Evolutionary conservation across 2,329 filamentous ascomycete species (phyloP).

Genomic region (Davidsoniella neocaledoniae): DNA sequence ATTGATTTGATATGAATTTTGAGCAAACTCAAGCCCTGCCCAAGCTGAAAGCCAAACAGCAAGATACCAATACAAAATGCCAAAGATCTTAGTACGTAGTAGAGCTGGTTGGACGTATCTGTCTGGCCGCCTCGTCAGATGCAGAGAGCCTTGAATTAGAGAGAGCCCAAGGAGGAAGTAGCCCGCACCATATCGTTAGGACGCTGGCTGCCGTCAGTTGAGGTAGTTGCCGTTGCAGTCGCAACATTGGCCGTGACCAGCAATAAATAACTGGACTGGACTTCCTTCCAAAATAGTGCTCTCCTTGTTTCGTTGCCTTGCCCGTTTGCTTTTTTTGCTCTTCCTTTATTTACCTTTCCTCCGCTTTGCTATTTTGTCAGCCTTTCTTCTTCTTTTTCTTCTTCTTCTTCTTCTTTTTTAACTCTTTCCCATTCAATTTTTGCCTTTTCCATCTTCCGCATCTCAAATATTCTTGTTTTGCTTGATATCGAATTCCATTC

Average conservation of each 20-base stretch:
- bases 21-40: too few relatives aligned
- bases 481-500: not conserved
- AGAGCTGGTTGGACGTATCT: too few relatives aligned
- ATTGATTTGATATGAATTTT: too few relatives aligned
- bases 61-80: too few relatives aligned
- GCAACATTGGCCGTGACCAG: too few relatives aligned
- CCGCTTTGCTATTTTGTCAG: not conserved
- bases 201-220: not conserved
- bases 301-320: constrained; percentile 1
- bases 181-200: not conserved
- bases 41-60: too few relatives aligned
- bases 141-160: too few relatives aligned
- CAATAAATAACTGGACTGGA: not conserved
- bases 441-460: not conserved
- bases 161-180: too few relatives aligned
- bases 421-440: not conserved
- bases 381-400: not conserved
- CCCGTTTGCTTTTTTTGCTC: not conserved
- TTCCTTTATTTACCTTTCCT: constrained; percentile 4
- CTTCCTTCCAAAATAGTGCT: not conserved
- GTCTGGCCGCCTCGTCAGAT: too few relatives aligned
- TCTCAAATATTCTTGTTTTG: not conserved
- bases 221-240: not conserved
- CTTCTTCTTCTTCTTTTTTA: not conserved
- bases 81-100: too few relatives aligned